phyloP scores from a whole-genome alignment of 1,139 yeast species.

The Kodamaea sp. region DNA sequence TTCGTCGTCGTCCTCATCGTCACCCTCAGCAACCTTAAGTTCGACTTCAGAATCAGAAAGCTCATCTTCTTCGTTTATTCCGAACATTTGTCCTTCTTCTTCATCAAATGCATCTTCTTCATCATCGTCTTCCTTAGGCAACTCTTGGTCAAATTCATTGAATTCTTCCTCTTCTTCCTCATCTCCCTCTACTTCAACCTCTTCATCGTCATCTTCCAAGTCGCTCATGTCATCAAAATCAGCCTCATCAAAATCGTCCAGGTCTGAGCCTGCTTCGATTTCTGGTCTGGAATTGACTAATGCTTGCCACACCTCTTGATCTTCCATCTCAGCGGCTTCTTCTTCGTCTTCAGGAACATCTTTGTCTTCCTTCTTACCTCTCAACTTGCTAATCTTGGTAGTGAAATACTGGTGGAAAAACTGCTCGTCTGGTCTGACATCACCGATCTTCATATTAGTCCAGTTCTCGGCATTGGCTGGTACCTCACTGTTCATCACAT shows the following conservation, averaged over 20 bases:
- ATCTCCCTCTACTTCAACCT: slow-evolving; percentile 26
- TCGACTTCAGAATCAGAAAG: slow-evolving; percentile 37
- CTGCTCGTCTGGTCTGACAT: slow-evolving; percentile 82
- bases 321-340: slow-evolving; percentile 59
- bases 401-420: slow-evolving; percentile 89
- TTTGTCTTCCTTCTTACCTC: slow-evolving; percentile 31
- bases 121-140: slow-evolving; percentile 22
- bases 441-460: slow-evolving; percentile 63
- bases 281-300: slow-evolving; percentile 84
- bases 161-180: slow-evolving; percentile 29
- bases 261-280: slow-evolving; percentile 57
- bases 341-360: slow-evolving; percentile 23
- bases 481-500: slow-evolving; percentile 40
- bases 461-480: slow-evolving; percentile 87
- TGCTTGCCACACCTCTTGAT: slow-evolving; percentile 88
- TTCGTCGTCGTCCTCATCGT: slow-evolving; percentile 12
- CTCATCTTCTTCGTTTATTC: slow-evolving; percentile 40
- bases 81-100: slow-evolving; percentile 29
- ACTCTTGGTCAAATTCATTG: slow-evolving; percentile 16
- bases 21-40: slow-evolving; percentile 21
- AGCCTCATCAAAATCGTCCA: slow-evolving; percentile 52
- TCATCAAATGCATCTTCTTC: slow-evolving; percentile 22
- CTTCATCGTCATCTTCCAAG: slow-evolving; percentile 21
- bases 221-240: slow-evolving; percentile 41
- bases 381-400: slow-evolving; percentile 53